phyloP scores from a whole-genome alignment of 1,284 basidiomycete genomes.

The Anthracocystis walkeri region DNA sequence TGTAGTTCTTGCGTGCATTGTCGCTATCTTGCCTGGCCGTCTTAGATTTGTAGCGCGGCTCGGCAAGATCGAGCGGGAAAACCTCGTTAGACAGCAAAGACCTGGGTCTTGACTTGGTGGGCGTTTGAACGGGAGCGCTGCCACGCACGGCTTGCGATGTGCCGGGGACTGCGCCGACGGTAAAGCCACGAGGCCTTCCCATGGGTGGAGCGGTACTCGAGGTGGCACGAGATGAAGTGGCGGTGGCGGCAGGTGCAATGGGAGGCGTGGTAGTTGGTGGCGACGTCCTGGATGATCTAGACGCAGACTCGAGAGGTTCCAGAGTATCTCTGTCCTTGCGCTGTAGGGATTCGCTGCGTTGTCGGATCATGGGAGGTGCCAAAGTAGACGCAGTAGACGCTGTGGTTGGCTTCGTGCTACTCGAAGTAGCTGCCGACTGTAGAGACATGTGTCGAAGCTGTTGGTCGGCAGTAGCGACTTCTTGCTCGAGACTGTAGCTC shows the following conservation, averaged over 20 bases:
- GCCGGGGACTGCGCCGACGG: constrained; percentile 59
- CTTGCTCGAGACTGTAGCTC: constrained; percentile 38
- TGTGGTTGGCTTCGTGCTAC: constrained; percentile 3
- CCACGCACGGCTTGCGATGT: constrained; percentile 10
- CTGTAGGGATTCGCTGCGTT: constrained; percentile 38
- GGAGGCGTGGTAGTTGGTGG: constrained; percentile 3
- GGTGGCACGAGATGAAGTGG: constrained; percentile 7
- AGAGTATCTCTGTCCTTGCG: constrained; percentile 18
- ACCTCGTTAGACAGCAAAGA: constrained; percentile 58
- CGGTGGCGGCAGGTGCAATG: neutral
- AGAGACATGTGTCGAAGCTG: neutral
- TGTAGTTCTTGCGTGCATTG: constrained; percentile 30
- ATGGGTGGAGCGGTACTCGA: constrained; percentile 6
- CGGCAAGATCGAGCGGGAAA: constrained; percentile 51
- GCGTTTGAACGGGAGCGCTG: constrained; percentile 10
- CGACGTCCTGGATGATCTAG: constrained; percentile 2
- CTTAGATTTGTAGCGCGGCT: constrained; percentile 27
- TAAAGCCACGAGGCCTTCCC: constrained; percentile 58
- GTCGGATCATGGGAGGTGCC: constrained; percentile 30
- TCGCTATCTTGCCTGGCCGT: constrained; percentile 11
- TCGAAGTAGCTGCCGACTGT: neutral
- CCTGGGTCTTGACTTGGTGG: constrained; percentile 42
- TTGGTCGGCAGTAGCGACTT: constrained; percentile 25
- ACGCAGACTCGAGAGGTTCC: constrained; percentile 5
- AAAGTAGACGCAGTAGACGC: constrained; percentile 14